Evolutionary conservation across 2,329 filamentous ascomycete species (phyloP).

Genomic region (Penicillium sp.): DNA sequence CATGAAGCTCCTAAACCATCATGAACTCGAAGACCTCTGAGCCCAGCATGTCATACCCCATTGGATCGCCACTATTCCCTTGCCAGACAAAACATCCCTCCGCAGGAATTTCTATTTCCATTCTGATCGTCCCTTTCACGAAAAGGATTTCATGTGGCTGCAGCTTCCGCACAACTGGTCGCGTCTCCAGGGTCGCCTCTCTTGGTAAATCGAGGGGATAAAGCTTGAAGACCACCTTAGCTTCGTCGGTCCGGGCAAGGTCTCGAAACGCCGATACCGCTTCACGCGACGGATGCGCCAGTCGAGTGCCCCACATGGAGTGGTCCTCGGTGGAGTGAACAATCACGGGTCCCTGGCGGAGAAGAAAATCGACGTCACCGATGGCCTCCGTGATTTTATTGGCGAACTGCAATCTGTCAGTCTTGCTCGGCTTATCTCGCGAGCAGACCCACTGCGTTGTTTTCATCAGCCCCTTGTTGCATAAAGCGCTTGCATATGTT

Average conservation of each 20-base stretch:
- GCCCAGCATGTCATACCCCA: conserved; percentile 1
- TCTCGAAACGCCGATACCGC: conserved; percentile 9
- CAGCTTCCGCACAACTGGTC: conserved; percentile 1
- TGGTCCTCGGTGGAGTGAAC: not conserved
- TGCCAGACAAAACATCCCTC: conserved; percentile 9
- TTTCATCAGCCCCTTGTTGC: too few species aligned
- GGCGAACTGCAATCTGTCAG: conserved; percentile 7
- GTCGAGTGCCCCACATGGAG: not conserved
- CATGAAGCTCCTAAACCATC: not conserved
- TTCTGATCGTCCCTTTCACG: conserved; percentile 7
- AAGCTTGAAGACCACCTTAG: conserved; percentile 4
- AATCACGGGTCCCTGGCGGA: not conserved
- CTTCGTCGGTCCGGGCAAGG: not conserved
- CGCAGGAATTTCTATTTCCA: conserved; percentile 5
- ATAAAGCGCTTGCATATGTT: too few species aligned
- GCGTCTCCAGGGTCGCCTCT: not conserved
- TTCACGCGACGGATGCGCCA: conserved; percentile 2
- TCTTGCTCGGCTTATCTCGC: not conserved
- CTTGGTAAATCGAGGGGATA: conserved; percentile 4
- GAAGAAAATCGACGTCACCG: not conserved
- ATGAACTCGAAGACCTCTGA: conserved; percentile 8
- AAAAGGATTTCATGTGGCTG: conserved; percentile 9
- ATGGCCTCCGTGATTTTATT: conserved; percentile 8
- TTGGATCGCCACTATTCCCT: conserved; percentile 1
- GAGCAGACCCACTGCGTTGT: too few species aligned